Evolutionary conservation across 257 asterid genomes (phyloP).

Genomic region (Mentha longifolia): DNA sequence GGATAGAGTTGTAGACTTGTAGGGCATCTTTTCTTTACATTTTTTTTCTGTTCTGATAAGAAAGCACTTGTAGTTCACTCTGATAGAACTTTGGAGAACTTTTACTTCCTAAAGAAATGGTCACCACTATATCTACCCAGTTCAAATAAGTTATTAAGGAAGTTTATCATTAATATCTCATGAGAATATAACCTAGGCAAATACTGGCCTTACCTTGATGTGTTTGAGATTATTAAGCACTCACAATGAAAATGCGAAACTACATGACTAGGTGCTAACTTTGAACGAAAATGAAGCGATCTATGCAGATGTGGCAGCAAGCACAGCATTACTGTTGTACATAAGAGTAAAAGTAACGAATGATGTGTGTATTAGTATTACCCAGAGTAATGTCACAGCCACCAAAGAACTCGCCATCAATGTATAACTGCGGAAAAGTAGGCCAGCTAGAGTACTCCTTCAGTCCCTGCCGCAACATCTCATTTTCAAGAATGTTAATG

Average conservation of each 20-base stretch:
- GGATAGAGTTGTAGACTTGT: background rate
- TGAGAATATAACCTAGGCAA: background rate
- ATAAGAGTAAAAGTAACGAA: background rate
- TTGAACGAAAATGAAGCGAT: background rate
- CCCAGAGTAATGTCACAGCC: slow-evolving; percentile 92
- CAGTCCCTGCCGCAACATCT: slow-evolving; percentile 75
- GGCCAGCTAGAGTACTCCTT: slow-evolving; percentile 96
- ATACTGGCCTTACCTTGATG: background rate
- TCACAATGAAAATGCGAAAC: background rate
- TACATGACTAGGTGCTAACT: background rate
- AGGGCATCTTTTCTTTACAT: slow-evolving; percentile 11
- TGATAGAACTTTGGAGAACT: background rate
- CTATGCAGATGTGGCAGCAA: background rate
- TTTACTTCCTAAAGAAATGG: background rate
- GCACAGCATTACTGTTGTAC: background rate
- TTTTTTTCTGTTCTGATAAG: background rate
- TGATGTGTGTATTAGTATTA: slow-evolving; percentile 28
- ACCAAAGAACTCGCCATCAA: slow-evolving; percentile 93
- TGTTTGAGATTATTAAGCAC: slow-evolving; percentile 15
- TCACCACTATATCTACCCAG: background rate
- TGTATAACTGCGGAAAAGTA: slow-evolving; percentile 85
- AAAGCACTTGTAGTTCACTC: background rate
- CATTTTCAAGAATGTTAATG: slow-evolving; percentile 78
- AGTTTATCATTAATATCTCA: slow-evolving; percentile 16
- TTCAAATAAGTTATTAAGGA: background rate